Base-by-base conservation (phyloP, 192 early-diverging fungal genomes). In the Mortierella alpina region DNA sequence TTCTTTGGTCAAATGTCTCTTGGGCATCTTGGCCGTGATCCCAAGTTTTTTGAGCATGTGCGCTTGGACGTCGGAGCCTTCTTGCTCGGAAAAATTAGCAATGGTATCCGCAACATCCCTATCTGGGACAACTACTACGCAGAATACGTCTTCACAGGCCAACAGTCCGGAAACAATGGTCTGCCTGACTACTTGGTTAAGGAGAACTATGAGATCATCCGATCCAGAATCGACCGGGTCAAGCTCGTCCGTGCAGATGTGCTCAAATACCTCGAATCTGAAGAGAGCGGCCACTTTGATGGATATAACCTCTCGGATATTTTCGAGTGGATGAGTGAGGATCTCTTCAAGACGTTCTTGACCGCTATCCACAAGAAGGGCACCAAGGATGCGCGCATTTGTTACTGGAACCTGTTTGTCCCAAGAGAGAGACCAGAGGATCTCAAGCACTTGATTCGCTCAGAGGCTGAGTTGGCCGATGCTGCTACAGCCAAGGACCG, bases 331-430 rank as follows among this genome's bases (percentile, higher is more conserved):
- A 80, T 80, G 77, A 66, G 49, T 41, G 77, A 80, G 52, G 77
- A 72, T n/a, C 60, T 80, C 39, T 80, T 72, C 77, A 80, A 80
- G 60, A 68, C 65, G 5, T 80, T 80, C 55, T 41, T 80, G 46
- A 68, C 52, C 14, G 77, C 77, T 1, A 80, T 80, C 13, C 77
- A 80, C 41, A 72, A 63, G 39, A 80, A 80, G 54, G 77, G 77
- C 18, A 80, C 69, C 20, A 72, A 72, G 49, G 66, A 80, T 54
- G 69, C 77, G 0, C 56, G 77, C 6, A 80, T 80, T 70, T 80
- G 77, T 51, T 80, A 80, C 52, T 80, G 77, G 77, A 80, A 80
- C 66, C 46, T 80, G 58, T 80, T 80, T 49, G 77, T 80, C n/a
- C 77, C 77, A 14, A 48, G 77, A 3, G 77, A 80, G 54, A 56